Conservation (phyloP, 2,329 filamentous ascomycete genomes). For the Colletotrichum australisinense region DNA sequence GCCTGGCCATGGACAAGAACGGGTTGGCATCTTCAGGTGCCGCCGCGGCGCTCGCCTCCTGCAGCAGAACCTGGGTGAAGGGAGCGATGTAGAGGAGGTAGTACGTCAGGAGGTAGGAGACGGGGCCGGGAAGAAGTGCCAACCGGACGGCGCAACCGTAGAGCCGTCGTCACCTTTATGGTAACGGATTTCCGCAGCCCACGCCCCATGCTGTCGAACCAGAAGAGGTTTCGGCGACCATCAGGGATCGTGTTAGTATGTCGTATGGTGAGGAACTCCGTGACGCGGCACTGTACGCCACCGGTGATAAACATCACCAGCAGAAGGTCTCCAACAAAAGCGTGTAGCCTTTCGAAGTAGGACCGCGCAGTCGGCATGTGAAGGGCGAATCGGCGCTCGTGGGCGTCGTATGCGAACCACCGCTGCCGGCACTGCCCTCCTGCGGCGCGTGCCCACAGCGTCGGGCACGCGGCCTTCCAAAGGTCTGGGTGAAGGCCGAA, state of each 20-base stretch:
- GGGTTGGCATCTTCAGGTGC: background rate
- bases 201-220: background rate
- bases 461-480: background rate
- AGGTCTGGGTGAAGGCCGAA: background rate
- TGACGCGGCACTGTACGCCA: background rate
- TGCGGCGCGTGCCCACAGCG: background rate
- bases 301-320: background rate
- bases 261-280: background rate
- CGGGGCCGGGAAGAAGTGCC: background rate
- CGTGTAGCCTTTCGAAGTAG: background rate
- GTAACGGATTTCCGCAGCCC: background rate
- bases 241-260: background rate
- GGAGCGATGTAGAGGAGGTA: background rate
- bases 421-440: background rate
- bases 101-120: background rate
- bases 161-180: background rate
- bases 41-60: background rate
- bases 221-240: background rate
- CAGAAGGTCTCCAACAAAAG: background rate
- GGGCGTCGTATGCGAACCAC: background rate
- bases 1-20: background rate
- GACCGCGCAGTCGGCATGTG: too few relatives aligned
- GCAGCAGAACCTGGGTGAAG: too few relatives aligned
- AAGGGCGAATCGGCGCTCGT: background rate
- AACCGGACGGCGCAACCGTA: background rate